Base-by-base conservation (phyloP, 192 early-diverging fungal genomes). In the Coemansia sp. region DNA sequence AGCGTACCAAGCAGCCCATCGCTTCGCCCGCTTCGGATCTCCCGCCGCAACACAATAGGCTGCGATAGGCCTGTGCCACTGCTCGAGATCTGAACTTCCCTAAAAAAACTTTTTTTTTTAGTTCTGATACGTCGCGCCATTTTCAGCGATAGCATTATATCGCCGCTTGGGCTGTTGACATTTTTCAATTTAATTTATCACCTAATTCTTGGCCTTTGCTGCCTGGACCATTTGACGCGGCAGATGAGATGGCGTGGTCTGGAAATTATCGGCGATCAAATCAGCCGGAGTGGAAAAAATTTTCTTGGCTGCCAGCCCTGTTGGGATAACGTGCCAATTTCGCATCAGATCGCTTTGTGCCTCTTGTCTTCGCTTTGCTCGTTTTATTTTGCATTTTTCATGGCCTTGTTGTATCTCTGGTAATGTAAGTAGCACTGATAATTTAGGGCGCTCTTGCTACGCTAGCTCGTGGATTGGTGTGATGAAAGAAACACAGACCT, bases 401-500 rank as follows among this genome's bases (percentile, higher is more conserved):
- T n/a, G n/a, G n/a, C n/a, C n/a, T n/a, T 29, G 35, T 17, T 64
- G 32, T 38, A 14, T 6, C 25, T 19, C 24, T 41, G 32, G 37
- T 56, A 56, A 62, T 60, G 71, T 73, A 73, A 36, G 64, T 67
- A 24, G 40, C 12, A n/a, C n/a, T n/a, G n/a, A n/a, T n/a, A n/a
- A n/a, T n/a, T n/a, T n/a, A n/a, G n/a, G n/a, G n/a, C n/a, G n/a
- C n/a, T n/a, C n/a, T n/a, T n/a, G n/a, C n/a, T n/a, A n/a, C n/a
- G n/a, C n/a, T n/a, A n/a, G n/a, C n/a, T n/a, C n/a, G n/a, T n/a
- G n/a, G 25, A 32, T 32, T 67, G 58, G 72, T 20, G 68, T 74
- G 77, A 80, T 68, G 77, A 80, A 40, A 66, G 11, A 67, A 51
- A 68, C n/a, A n/a, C 77, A 80, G 77, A 80, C 77, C 77, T 80